Evolutionary conservation across 1,284 basidiomycete genomes (phyloP), one percentile per base, ranked within the genome.

Genomic region (Neonothopanus nambi): DNA sequence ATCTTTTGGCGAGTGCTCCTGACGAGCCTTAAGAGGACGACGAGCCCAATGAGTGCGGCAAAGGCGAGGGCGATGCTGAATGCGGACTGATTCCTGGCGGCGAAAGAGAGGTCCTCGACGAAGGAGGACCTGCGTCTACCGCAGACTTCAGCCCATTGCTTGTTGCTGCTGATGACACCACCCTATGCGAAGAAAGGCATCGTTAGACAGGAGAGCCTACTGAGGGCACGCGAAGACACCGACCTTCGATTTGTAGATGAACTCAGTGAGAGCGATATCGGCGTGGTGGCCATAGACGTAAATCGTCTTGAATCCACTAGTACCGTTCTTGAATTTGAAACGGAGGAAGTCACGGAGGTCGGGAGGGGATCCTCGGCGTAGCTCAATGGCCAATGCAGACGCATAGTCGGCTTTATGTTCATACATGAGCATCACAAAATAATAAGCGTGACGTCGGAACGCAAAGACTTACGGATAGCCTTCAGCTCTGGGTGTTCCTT

Each of bases 251-350:
- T 84, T 82, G 73, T 87, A 84, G 65, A 88, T 84, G 75, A 93
- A 93, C 61, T 89, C 84, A 6, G 83, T 84, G 59, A 93, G 77
- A 37, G 89, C 81, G 60, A 91, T 85, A 62, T 85, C 87, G 54
- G 81, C 73, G 57, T 78, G 74, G 73, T 87, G 83, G 54, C 81
- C 82, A 66, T 87, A 89, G 63, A 82, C 84, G 63, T 85, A 81
- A 65, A 87, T 70, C 56, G 81, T 79, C 62, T 79, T 66, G 73
- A 82, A 85, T 61, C 73, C 68, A 56, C 75, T 76, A 28, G 90
- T 87, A 39, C 91, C 91, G 70, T 95, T 95, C 74, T 84, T 87
- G 83, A 93, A 93, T 70, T 82, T 87, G 77, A 93, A 78, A 63
- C 87, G 84, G 65, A 95, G 72, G 72, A 89, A 88, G 71, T 88